Evolutionary conservation across 345 rosid genomes (phyloP).

Genomic region (Euphorbia lathyris): DNA sequence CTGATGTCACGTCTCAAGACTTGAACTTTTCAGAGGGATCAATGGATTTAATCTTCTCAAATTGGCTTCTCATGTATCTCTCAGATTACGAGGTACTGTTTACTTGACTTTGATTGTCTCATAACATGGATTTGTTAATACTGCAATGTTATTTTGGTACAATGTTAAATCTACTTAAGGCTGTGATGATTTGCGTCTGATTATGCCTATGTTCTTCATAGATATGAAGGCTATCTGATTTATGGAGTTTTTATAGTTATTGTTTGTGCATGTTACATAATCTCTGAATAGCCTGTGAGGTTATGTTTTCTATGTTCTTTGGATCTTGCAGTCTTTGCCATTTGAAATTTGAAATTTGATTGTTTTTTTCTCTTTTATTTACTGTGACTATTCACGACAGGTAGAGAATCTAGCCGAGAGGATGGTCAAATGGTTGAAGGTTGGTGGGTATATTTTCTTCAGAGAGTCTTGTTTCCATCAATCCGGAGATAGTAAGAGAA

Average conservation of each 20-base stretch:
- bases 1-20: constrained; percentile 80
- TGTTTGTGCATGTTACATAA: neutral
- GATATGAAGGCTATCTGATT: neutral
- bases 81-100: constrained; percentile 73
- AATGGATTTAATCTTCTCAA: constrained; percentile 79
- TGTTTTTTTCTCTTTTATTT: neutral
- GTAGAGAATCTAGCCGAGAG: constrained; percentile 68
- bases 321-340: neutral
- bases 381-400: constrained; percentile 31
- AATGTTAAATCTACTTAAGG: neutral
- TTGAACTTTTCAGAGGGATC: constrained; percentile 60
- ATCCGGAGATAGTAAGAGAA: constrained; percentile 86
- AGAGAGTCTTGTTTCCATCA: constrained; percentile 96
- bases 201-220: neutral
- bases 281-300: neutral
- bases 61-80: constrained; percentile 98
- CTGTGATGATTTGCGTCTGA: neutral
- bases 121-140: neutral
- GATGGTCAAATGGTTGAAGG: constrained; percentile 86
- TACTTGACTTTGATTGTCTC: neutral
- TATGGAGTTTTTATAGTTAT: neutral
- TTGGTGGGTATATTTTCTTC: constrained; percentile 85
- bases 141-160: neutral
- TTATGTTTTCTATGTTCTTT: neutral
- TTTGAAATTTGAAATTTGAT: neutral